Evolutionary conservation across 768 basidiomycete genomes (phyloP).

Genomic region (Sporobolomyces phaffii): DNA sequence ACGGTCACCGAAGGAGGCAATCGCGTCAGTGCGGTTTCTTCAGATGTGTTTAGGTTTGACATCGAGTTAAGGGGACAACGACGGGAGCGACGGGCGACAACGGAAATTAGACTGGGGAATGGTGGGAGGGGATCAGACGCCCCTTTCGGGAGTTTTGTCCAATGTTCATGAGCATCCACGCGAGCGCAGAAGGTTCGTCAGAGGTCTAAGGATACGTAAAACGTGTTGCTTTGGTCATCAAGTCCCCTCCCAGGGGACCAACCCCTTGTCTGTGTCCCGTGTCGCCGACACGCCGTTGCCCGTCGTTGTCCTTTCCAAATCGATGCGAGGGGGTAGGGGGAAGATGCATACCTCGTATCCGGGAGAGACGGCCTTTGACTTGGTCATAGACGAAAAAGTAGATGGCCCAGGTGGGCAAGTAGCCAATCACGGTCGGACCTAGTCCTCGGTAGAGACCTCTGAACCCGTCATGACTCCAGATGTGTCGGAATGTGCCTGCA

Average conservation of each 20-base stretch:
- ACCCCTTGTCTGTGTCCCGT: no score
- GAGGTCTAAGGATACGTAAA: constrained; percentile 41
- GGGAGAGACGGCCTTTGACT: constrained; percentile 60
- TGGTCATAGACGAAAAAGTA: constrained; percentile 97
- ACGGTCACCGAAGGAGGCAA: neutral
- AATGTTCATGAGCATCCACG: constrained; percentile 32
- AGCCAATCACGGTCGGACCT: constrained; percentile 90
- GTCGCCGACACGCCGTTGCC: no score
- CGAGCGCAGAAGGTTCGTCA: constrained; percentile 39
- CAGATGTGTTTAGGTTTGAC: no score
- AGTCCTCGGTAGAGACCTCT: constrained; percentile 93
- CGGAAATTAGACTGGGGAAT: neutral
- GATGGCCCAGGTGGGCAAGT: constrained; percentile 98
- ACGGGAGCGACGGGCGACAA: neutral
- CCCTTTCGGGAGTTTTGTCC: constrained; percentile 33
- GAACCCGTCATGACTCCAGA: constrained; percentile 64
- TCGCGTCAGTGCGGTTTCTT: no score
- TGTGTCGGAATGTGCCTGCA: constrained; percentile 56
- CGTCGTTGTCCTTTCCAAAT: no score
- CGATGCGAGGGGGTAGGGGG: constrained; percentile 47
- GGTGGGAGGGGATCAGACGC: constrained; percentile 36
- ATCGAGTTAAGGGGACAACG: no score
- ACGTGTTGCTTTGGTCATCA: constrained; percentile 28
- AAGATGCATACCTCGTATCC: constrained; percentile 32
- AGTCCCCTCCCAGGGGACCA: no score